Evolutionary conservation across 1,284 basidiomycete species (phyloP).

Genomic region (Fereydounia khargensis): DNA sequence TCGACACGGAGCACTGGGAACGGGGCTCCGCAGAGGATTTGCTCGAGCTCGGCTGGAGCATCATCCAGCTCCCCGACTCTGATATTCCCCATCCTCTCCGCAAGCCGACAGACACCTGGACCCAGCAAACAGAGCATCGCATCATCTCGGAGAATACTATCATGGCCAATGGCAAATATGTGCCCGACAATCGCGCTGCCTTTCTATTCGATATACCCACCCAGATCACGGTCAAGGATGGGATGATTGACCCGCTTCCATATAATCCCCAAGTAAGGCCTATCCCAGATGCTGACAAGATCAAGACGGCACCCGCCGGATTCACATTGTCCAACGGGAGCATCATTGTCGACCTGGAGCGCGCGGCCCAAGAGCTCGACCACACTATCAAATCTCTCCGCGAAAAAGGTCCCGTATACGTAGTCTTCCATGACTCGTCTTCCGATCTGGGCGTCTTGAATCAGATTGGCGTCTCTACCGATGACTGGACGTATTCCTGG

Average conservation of each 20-base stretch:
- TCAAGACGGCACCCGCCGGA: no score
- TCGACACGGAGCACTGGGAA: conserved; percentile 1
- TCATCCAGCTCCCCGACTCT: not conserved
- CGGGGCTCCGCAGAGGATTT: not conserved
- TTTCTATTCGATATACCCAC: conserved; percentile 1
- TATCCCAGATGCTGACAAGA: no score
- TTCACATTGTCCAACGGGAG: not conserved
- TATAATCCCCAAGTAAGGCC: no score
- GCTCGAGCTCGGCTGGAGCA: conserved; percentile 1
- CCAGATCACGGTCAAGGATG: no score
- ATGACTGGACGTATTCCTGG: not conserved
- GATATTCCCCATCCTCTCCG: not conserved
- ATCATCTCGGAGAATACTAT: not conserved
- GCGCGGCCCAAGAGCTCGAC: not conserved
- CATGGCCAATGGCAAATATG: not conserved
- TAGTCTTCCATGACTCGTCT: conserved; percentile 1
- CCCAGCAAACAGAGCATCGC: not conserved
- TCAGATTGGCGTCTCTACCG: not conserved
- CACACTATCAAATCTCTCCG: not conserved
- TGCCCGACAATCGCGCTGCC: not conserved
- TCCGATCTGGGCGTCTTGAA: not conserved
- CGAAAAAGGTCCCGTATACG: not conserved
- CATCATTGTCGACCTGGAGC: not conserved
- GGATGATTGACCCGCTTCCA: no score
- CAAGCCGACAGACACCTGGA: not conserved